Percentiles rank a stretch among this genome's conserved stretches.
phyloP scores from a whole-genome alignment of 441 rosid genomes.

The Eruca vesicaria region DNA sequence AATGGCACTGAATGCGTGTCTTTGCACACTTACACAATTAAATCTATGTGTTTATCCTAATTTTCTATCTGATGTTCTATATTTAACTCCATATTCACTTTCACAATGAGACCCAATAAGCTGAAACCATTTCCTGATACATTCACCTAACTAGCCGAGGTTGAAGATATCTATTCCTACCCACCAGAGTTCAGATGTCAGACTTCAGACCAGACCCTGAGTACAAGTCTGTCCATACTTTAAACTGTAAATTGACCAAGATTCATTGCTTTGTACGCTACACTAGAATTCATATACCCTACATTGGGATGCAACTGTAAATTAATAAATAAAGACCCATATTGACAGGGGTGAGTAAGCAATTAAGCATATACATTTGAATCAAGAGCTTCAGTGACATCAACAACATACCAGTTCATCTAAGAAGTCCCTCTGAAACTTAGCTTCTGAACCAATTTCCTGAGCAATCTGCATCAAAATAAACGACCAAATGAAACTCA shows the following conservation, averaged over 20 bases:
- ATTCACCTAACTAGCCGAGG: constrained; percentile 6
- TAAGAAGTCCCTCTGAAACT: constrained; percentile 79
- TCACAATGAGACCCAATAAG: neutral
- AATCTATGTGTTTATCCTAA: neutral
- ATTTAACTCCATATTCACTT: neutral
- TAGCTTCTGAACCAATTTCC: constrained; percentile 86
- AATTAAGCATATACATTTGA: neutral
- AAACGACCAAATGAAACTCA: neutral
- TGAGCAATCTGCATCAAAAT: constrained; percentile 72
- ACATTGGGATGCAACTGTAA: neutral
- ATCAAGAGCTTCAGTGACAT: neutral
- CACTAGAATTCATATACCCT: neutral
- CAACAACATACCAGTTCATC: constrained; percentile 68
- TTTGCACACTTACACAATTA: neutral
- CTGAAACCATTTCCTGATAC: neutral
- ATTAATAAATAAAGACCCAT: neutral
- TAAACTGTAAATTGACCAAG: neutral
- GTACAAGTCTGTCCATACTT: neutral
- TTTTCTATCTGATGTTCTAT: neutral
- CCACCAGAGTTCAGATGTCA: neutral
- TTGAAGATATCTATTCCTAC: neutral
- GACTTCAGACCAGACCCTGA: neutral
- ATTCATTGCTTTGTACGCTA: neutral
- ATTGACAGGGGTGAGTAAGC: neutral
- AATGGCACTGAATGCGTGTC: neutral